Evolutionary conservation across 2,329 filamentous ascomycete genomes (phyloP).

Genomic region (Monosporascus sp.): DNA sequence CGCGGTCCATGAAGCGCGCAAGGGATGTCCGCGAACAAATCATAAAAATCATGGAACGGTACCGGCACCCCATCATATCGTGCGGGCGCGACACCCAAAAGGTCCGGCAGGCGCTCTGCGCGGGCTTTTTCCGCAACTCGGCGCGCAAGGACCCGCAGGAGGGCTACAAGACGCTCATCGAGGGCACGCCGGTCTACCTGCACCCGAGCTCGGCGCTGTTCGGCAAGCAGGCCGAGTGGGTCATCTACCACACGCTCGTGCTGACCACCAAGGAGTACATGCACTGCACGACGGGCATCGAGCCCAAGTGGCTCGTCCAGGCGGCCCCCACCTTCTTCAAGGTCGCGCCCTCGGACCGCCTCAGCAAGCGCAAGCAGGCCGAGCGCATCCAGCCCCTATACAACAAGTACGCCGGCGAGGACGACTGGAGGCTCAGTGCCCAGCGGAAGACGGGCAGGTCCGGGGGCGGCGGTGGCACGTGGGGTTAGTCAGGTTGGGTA

Average conservation of each 20-base stretch:
- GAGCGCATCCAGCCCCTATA: constrained; percentile 94
- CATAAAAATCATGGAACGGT: constrained; percentile 87
- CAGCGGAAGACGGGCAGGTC: constrained; percentile 80
- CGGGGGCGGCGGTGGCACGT: constrained; percentile 83
- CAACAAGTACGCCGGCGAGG: constrained; percentile 85
- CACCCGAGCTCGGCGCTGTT: constrained; percentile 90
- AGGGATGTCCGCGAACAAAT: constrained; percentile 92
- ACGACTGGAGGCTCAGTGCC: constrained; percentile 90
- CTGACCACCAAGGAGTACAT: constrained; percentile 98
- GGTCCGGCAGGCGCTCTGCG: constrained; percentile 83
- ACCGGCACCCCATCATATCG: constrained; percentile 74
- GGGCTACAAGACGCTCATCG: constrained; percentile 95
- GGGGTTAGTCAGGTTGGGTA: constrained; percentile 54
- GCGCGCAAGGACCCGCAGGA: constrained; percentile 94
- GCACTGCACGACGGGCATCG: constrained; percentile 88
- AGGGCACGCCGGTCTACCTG: constrained; percentile 90
- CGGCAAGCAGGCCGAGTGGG: constrained; percentile 93
- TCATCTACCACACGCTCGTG: constrained; percentile 87
- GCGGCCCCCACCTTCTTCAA: constrained; percentile 99
- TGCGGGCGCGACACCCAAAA: constrained; percentile 84
- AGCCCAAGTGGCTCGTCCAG: constrained; percentile 90
- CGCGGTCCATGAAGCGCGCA: constrained; percentile 78
- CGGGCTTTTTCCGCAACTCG: constrained; percentile 91
- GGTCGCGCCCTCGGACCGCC: constrained; percentile 77
- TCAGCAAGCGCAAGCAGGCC: constrained; percentile 88